Evolutionary conservation across 1,139 yeast genomes (phyloP).

Genomic region (Candida glucosophila): DNA sequence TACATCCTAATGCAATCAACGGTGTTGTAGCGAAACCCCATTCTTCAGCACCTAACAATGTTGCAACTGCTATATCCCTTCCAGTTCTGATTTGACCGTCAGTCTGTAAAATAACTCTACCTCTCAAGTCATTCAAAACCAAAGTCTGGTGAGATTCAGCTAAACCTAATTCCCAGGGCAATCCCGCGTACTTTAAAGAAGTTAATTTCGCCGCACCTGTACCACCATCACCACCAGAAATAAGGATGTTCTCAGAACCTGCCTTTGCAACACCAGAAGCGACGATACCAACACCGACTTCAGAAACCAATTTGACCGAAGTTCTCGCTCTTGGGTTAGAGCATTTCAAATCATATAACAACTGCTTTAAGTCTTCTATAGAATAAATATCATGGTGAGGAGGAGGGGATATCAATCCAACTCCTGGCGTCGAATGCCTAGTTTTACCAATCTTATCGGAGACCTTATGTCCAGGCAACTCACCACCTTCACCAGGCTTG

Average conservation of each 20-base stretch:
- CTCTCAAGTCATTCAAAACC: conserved; percentile 91
- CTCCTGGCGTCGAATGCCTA: conserved; percentile 95
- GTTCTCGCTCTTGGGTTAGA: conserved; percentile 96
- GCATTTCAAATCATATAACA: conserved; percentile 93
- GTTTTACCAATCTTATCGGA: conserved; percentile 85
- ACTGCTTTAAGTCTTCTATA: conserved; percentile 94
- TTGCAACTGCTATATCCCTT: conserved; percentile 91
- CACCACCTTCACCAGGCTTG: conserved; percentile 99
- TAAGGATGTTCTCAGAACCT: conserved; percentile 90
- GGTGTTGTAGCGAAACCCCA: conserved; percentile 99
- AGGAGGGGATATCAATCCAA: conserved; percentile 95
- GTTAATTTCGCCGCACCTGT: conserved; percentile 99
- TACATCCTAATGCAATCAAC: conserved; percentile 94
- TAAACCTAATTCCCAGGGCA: conserved; percentile 97
- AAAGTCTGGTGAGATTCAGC: conserved; percentile 98
- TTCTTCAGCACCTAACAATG: conserved; percentile 95
- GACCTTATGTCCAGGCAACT: conserved; percentile 92
- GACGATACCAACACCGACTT: conserved; percentile 98
- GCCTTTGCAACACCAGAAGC: conserved; percentile 99
- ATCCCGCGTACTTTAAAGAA: conserved; percentile 92
- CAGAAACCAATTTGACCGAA: conserved; percentile 91
- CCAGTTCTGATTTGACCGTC: conserved; percentile 98
- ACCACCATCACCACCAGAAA: conserved; percentile 99
- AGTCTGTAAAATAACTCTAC: conserved; percentile 89
- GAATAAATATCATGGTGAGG: conserved; percentile 98